Evolutionary conservation across 164 flowering plant genomes (phyloP).

Genomic region (Nymphaea thermarum): DNA sequence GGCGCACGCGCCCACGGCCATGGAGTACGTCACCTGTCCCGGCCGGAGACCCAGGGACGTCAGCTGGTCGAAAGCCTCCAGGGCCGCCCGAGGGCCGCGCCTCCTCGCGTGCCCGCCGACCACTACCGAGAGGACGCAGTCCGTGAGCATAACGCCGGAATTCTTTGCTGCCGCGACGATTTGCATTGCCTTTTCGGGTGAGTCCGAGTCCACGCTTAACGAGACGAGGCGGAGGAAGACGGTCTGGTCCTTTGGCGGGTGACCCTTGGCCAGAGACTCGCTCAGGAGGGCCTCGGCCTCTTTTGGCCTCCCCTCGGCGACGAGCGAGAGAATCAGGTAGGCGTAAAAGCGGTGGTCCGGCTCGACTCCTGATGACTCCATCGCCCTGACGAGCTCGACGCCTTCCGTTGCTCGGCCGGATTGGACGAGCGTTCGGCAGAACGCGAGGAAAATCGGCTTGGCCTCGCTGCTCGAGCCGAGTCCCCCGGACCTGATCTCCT

Average conservation of each 20-base stretch:
- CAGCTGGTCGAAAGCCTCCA: constrained; percentile 36
- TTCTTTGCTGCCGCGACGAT: constrained; percentile 33
- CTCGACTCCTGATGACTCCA: constrained; percentile 26
- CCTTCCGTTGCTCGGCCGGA: constrained; percentile 46
- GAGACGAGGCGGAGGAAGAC: constrained; percentile 47
- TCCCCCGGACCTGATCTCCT: neutral
- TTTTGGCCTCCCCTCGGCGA: constrained; percentile 32
- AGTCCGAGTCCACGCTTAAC: constrained; percentile 59
- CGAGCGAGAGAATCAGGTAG: constrained; percentile 45
- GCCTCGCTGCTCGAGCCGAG: neutral
- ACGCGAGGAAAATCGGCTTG: constrained; percentile 23
- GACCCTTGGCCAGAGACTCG: constrained; percentile 41
- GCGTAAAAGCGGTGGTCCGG: constrained; percentile 40
- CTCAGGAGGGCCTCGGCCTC: constrained; percentile 39
- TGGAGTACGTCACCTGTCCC: constrained; percentile 78
- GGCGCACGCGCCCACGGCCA: constrained; percentile 34
- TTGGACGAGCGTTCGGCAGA: constrained; percentile 48
- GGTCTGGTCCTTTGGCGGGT: constrained; percentile 44
- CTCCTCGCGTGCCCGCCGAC: constrained; percentile 49
- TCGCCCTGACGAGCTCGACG: constrained; percentile 36
- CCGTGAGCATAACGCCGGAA: constrained; percentile 34
- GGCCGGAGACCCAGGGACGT: constrained; percentile 38
- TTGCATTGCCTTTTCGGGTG: constrained; percentile 40
- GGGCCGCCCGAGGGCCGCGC: constrained; percentile 31
- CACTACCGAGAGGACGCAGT: constrained; percentile 57